Evolutionary conservation across 139 green algal genomes (phyloP), one percentile per base, ranked within the genome.

Genomic region (Chlamydomonas sp.): DNA sequence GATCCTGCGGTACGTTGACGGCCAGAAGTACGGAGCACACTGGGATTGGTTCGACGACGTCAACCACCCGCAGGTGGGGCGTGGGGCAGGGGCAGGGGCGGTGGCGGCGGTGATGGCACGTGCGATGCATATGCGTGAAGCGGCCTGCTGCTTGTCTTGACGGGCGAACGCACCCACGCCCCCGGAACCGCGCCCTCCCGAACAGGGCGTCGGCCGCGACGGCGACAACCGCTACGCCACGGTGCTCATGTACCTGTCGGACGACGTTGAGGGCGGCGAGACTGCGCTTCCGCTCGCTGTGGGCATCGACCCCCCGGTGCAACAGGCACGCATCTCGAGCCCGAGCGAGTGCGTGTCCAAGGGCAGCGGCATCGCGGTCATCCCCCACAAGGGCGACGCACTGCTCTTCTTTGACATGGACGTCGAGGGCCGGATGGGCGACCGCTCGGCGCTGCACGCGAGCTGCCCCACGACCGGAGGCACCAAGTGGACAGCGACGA

Each of bases 401-500:
- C 75, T 89, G 36, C 64, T 89, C 50, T 91, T 91, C 67, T 87
- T 79, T 58, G 75, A 88, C 71, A 85, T 87, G 74, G 73, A 86
- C 48, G 35, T 72, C 6, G 33, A 72, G 43, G 82, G 79, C 0
- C n/a, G 5, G 1, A 58, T 49, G 37, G 77, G 80, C 8, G 73
- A 84, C 71, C 59, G 81, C 20, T 66, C 64, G 24, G 68, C 73
- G 5, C 76, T 88, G 60, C 82, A 85, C 60, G 79, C 79, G 4
- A 77, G 73, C 66, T 86, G 80, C 65, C 77, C 79, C 6, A 83
- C 77, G 22, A 35, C 77, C 47, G 71, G 82, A 58, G 85, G 86
- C n/a, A 75, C 48, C 2, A 92, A 91, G 69, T 90, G 85, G 85
- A 88, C 84, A 0, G 74, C 79, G 29, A 88, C 83, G n/a, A 86